Percentiles rank a stretch among this genome's conserved stretches.
phyloP scores from a whole-genome alignment of 2,329 filamentous ascomycete genomes.

The Leptographium lundbergii region DNA sequence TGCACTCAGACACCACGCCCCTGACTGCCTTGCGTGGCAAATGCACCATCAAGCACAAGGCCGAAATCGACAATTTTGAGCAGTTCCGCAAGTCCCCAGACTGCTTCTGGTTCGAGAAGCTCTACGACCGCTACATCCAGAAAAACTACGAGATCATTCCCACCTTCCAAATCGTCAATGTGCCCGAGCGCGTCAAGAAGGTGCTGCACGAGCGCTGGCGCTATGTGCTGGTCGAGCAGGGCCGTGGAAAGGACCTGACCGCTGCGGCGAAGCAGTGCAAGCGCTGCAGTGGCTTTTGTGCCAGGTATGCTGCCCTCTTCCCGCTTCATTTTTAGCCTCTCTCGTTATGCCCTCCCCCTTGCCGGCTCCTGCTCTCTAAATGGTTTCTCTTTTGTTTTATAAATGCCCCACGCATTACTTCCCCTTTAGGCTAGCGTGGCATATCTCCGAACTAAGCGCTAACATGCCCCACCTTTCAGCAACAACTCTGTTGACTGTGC shows the following conservation, averaged over 20 bases:
- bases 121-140: conserved; percentile 97
- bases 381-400: conserved; percentile 10
- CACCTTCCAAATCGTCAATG: conserved; percentile 85
- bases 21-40: conserved; percentile 86
- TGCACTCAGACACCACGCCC: conserved; percentile 96
- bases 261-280: conserved; percentile 95
- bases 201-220: conserved; percentile 94
- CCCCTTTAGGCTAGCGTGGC: conserved; percentile 8
- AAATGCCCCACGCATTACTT: conserved; percentile 7
- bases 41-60: conserved; percentile 79
- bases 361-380: neutral
- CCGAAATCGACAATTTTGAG: conserved; percentile 72
- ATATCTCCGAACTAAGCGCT: conserved; percentile 10
- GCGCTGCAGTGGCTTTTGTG: conserved; percentile 81
- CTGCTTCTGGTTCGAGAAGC: conserved; percentile 92
- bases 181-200: conserved; percentile 88
- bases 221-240: conserved; percentile 87
- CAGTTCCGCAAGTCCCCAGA: conserved; percentile 75
- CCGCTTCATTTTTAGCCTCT: neutral
- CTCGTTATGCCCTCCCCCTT: neutral
- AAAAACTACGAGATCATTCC: conserved; percentile 96
- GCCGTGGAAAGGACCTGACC: conserved; percentile 86
- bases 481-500: conserved; percentile 95
- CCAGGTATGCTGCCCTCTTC: conserved; percentile 49
- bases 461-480: conserved; percentile 29